A percentile compares a stretch with the other conserved stretches of the same genome.
Evolutionary conservation across 164 flowering plant species (phyloP).

Genomic region (Buxus sempervirens): DNA sequence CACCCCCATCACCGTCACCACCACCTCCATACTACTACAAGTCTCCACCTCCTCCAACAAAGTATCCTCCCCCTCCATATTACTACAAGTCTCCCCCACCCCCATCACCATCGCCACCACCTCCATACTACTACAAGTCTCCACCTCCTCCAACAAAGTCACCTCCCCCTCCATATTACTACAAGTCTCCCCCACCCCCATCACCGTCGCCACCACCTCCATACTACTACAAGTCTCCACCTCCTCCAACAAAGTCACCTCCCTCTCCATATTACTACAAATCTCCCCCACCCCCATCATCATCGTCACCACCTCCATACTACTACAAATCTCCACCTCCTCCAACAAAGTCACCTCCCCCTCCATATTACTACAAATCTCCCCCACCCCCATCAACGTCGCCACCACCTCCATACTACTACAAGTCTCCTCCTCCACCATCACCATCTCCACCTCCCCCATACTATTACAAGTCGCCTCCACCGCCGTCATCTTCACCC

Average conservation of each 20-base stretch:
- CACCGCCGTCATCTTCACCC: constrained; percentile 6
- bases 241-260: neutral
- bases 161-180: too few species aligned
- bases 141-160: too few species aligned
- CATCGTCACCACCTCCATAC: neutral
- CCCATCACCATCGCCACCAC: too few species aligned
- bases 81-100: too few species aligned
- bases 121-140: too few species aligned
- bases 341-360: neutral
- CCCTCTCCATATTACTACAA: neutral
- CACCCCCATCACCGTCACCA: too few species aligned
- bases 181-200: constrained; percentile 2
- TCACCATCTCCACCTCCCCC: neutral
- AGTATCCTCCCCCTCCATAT: too few species aligned
- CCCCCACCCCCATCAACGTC: constrained; percentile 18
- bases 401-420: neutral
- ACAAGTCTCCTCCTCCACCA: constrained; percentile 2
- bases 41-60: too few species aligned
- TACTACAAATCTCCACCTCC: neutral
- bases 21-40: too few species aligned
- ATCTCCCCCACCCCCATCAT: neutral
- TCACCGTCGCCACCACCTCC: too few species aligned
- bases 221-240: constrained; percentile 1
- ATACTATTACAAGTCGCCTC: constrained; percentile 8
- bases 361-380: constrained; percentile 1